phyloP scores from a whole-genome alignment of 176 grass and related monocot species.

The Coix lacrymajobi region DNA sequence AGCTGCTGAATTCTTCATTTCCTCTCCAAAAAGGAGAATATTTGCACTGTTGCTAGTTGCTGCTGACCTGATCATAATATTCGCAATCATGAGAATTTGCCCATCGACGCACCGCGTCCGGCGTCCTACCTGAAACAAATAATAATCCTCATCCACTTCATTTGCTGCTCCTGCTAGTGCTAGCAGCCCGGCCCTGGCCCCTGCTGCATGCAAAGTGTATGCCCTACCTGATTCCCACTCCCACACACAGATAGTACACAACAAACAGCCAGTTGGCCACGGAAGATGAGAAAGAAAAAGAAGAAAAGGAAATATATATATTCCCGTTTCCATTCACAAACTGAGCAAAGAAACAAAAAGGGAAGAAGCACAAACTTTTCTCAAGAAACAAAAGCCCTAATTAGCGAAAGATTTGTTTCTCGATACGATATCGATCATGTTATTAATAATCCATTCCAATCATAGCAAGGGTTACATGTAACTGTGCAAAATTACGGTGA shows the following conservation, averaged over 20 bases:
- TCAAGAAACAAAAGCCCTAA: slow-evolving; percentile 30
- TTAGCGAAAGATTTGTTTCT: slow-evolving; percentile 11
- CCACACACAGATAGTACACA: background rate
- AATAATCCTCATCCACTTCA: slow-evolving; percentile 24
- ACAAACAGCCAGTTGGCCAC: slow-evolving; percentile 5
- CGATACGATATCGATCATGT: background rate
- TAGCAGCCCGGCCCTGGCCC: too few relatives aligned
- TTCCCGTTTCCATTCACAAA: slow-evolving; percentile 54
- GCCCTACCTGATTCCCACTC: slow-evolving; percentile 36
- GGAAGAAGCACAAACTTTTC: slow-evolving; percentile 38
- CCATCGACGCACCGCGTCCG: slow-evolving; percentile 52
- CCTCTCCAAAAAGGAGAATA: slow-evolving; percentile 27
- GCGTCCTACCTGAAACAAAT: slow-evolving; percentile 31
- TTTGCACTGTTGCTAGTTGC: slow-evolving; percentile 26
- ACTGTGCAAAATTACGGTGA: background rate
- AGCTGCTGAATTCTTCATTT: background rate
- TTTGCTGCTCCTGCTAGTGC: slow-evolving; percentile 7
- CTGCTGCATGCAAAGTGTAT: slow-evolving; percentile 14
- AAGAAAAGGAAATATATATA: slow-evolving; percentile 11
- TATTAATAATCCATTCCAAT: background rate
- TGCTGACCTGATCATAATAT: slow-evolving; percentile 39
- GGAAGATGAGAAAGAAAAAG: background rate
- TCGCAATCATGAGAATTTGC: slow-evolving; percentile 39
- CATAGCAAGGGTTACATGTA: slow-evolving; percentile 4
- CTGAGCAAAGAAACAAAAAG: background rate